phyloP scores from a whole-genome alignment of 2,329 filamentous ascomycete species.

The Cladophialophora immunda region DNA sequence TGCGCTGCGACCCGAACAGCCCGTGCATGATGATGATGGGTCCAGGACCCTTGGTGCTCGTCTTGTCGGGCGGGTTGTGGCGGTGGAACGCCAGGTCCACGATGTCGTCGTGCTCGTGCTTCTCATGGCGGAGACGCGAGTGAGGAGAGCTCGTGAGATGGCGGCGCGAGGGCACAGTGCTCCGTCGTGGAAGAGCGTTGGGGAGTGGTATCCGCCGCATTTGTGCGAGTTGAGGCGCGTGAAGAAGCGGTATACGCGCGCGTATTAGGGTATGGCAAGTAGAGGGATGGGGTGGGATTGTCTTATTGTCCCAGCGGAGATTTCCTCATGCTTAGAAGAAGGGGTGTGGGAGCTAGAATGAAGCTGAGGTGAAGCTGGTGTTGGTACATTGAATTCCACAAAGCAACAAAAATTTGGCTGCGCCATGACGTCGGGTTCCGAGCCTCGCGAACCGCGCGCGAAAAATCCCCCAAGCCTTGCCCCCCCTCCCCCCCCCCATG shows the following conservation, averaged over 20 bases:
- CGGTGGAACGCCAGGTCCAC: constrained; percentile 40
- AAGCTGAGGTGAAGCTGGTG: constrained; percentile 12
- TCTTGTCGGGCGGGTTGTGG: constrained; percentile 36
- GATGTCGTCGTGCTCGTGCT: constrained; percentile 10
- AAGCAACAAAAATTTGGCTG: constrained; percentile 8
- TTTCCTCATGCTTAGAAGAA: background rate
- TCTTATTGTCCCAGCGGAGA: background rate
- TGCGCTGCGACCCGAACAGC: constrained; percentile 85
- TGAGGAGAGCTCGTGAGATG: constrained; percentile 28
- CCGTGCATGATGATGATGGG: constrained; percentile 92
- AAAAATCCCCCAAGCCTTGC: no score
- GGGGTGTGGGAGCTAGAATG: background rate
- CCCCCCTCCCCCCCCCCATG: no score
- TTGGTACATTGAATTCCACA: background rate
- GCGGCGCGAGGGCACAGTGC: constrained; percentile 10
- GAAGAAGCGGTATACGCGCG: no score
- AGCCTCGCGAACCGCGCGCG: background rate
- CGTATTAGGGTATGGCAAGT: no score
- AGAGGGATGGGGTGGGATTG: background rate
- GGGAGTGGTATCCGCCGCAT: constrained; percentile 19
- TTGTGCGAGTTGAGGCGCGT: background rate
- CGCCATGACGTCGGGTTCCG: constrained; percentile 18
- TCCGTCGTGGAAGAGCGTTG: background rate
- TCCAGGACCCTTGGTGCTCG: constrained; percentile 44
- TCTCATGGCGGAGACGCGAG: constrained; percentile 3